Evolutionary conservation across 1,284 basidiomycete species (phyloP).

Genomic region (Pseudozyma tsukubaensis): DNA sequence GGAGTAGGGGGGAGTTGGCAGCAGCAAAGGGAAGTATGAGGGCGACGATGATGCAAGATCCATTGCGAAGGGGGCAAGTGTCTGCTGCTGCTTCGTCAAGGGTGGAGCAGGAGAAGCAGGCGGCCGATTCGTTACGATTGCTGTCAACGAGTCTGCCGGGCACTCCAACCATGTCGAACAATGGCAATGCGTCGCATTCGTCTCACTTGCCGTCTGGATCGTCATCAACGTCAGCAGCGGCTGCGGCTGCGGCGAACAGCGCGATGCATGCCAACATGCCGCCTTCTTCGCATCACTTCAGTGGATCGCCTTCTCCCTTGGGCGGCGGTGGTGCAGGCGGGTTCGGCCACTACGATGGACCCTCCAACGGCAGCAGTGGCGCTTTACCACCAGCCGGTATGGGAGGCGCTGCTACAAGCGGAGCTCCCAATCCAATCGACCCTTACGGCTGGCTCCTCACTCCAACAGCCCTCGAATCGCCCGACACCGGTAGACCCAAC

Average conservation of each 20-base stretch:
- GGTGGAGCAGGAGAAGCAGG: conserved; percentile 46
- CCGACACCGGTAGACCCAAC: conserved; percentile 23
- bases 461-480: conserved; percentile 35
- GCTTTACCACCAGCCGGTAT: background rate
- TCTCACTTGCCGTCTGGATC: background rate
- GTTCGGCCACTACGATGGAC: conserved; percentile 15
- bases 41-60: conserved; percentile 44
- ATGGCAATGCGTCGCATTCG: background rate
- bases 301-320: conserved; percentile 15
- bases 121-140: conserved; percentile 40
- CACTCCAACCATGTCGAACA: conserved; percentile 39
- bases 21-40: conserved; percentile 47
- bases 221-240: too few species aligned
- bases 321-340: background rate
- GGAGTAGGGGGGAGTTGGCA: conserved; percentile 36
- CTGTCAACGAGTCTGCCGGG: conserved; percentile 36
- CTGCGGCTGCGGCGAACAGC: too few species aligned
- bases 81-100: conserved; percentile 10
- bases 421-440: conserved; percentile 40
- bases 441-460: conserved; percentile 52
- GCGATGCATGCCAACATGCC: conserved; percentile 16
- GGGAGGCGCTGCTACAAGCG: background rate
- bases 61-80: conserved; percentile 15
- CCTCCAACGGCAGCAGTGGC: conserved; percentile 1
- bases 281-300: conserved; percentile 19